Evolutionary conservation across 139 green algal genomes (phyloP).

Genomic region (Mesotaenium endlicherianum): DNA sequence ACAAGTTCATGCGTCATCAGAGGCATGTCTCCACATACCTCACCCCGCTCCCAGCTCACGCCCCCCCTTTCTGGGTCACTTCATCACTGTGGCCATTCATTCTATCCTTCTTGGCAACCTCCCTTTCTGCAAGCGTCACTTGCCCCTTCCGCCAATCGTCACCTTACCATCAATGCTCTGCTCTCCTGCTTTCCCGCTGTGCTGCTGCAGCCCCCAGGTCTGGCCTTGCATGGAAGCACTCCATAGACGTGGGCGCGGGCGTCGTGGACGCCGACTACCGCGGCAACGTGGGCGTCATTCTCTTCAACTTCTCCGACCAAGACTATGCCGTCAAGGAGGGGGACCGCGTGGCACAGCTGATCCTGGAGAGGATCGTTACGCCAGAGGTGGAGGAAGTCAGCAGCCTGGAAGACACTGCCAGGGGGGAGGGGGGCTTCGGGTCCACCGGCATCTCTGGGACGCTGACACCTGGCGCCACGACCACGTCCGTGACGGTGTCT

Average conservation of each 20-base stretch:
- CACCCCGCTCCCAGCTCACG: not conserved
- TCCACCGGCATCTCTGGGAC: slow-evolving; percentile 94
- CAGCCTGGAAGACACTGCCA: slow-evolving; percentile 82
- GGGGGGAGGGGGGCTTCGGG: slow-evolving; percentile 89
- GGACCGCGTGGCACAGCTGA: slow-evolving; percentile 72
- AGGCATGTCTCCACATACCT: not conserved
- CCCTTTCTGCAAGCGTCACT: not conserved
- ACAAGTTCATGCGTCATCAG: too few relatives aligned
- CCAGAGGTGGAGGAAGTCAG: slow-evolving; percentile 89
- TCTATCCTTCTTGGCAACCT: not conserved
- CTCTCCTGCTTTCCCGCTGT: not conserved
- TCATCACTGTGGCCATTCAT: not conserved
- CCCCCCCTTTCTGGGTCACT: not conserved
- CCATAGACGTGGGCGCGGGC: slow-evolving; percentile 93
- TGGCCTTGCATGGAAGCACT: slow-evolving; percentile 91
- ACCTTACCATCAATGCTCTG: not conserved
- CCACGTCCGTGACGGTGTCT: too few relatives aligned
- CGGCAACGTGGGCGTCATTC: slow-evolving; percentile 86
- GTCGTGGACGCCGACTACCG: slow-evolving; percentile 98
- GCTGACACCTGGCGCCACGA: too few relatives aligned
- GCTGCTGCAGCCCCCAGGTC: slow-evolving; percentile 77
- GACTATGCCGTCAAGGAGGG: slow-evolving; percentile 75
- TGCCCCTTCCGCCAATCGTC: not conserved
- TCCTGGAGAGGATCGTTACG: slow-evolving; percentile 91
- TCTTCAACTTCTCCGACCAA: slow-evolving; percentile 92